A percentile compares a stretch with the other conserved stretches of the same genome.
These are phyloP conservation scores for Ogataea wickerhamii DNA, from an alignment of 805 yeast genomes.

Conservation along the genomic window DNA sequence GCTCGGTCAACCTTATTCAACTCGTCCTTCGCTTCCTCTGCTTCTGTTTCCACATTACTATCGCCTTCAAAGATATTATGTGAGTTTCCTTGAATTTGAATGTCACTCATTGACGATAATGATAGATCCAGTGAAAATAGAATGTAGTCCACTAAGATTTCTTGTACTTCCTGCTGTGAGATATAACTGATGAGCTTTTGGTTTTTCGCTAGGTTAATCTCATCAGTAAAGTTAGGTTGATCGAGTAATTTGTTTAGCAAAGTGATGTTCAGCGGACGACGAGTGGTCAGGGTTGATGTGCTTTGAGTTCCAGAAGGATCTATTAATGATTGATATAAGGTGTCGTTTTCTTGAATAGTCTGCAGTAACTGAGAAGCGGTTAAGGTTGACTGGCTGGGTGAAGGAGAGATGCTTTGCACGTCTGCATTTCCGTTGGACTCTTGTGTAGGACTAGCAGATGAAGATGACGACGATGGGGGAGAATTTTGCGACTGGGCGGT, in stretches of 20 bases:
- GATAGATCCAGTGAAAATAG: slow-evolving; percentile 27
- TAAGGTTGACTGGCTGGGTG: slow-evolving; percentile 21
- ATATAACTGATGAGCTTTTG: slow-evolving; percentile 32
- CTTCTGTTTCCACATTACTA: slow-evolving; percentile 16
- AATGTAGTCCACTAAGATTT: slow-evolving; percentile 28
- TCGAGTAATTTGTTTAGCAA: slow-evolving; percentile 33
- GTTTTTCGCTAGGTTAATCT: slow-evolving; percentile 33
- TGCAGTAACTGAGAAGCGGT: slow-evolving; percentile 35
- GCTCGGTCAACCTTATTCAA: slow-evolving; percentile 22
- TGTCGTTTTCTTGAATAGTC: slow-evolving; percentile 33
- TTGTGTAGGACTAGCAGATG: neutral
- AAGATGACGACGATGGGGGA: slow-evolving; percentile 4
- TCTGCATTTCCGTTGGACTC: slow-evolving; percentile 2
- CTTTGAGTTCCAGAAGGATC: slow-evolving; percentile 6
- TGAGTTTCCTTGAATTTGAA: slow-evolving; percentile 1
- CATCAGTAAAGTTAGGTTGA: slow-evolving; percentile 35
- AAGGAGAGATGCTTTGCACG: slow-evolving; percentile 16
- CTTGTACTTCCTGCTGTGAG: slow-evolving; percentile 31
- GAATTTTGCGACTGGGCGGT: slow-evolving; percentile 1
- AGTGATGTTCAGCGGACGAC: slow-evolving; percentile 20
- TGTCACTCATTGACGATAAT: slow-evolving; percentile 3
- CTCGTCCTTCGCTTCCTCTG: slow-evolving; percentile 8
- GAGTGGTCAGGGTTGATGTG: slow-evolving; percentile 1
- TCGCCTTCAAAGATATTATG: slow-evolving; percentile 22
- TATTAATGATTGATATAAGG: slow-evolving; percentile 16